Percentiles rank a stretch among this genome's conserved stretches.
Conservation (phyloP, 495 filamentous ascomycete species). For the Xylaria castorea region DNA sequence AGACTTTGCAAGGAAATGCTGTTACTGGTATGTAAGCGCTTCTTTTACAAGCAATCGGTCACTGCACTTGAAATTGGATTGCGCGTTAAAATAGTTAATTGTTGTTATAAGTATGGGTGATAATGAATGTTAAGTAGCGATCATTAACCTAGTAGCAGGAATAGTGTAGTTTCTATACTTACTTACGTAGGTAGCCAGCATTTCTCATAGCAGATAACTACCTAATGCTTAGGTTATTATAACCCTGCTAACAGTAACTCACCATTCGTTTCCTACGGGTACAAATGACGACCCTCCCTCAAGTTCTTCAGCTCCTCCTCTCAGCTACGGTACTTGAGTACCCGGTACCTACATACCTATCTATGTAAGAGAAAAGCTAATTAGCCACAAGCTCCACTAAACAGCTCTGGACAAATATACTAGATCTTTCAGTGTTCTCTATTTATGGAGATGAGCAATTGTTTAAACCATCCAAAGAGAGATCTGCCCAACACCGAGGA, state of each 20-base stretch:
- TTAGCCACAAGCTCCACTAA: constrained; percentile 3
- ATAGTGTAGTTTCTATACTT: too few relatives aligned
- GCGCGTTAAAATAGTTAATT: not conserved
- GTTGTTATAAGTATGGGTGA: not conserved
- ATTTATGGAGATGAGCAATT: not conserved
- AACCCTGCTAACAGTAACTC: too few relatives aligned
- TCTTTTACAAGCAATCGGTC: not conserved
- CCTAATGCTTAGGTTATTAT: too few relatives aligned
- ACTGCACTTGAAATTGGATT: not conserved
- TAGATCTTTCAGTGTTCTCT: not conserved
- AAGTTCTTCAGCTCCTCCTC: not conserved
- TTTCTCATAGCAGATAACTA: not conserved
- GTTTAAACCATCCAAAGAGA: not conserved
- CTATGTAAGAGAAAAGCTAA: not conserved
- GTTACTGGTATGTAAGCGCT: too few relatives aligned
- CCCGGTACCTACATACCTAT: too few relatives aligned
- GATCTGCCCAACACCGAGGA: not conserved
- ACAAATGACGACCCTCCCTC: too few relatives aligned
- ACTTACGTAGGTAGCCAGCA: too few relatives aligned
- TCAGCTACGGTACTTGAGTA: not conserved
- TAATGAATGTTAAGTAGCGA: not conserved
- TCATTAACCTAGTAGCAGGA: not conserved
- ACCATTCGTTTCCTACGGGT: too few relatives aligned
- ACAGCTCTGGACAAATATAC: not conserved
- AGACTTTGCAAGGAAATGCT: too few relatives aligned